Conservation (phyloP, 1,284 basidiomycete genomes). For the Malassezia pachydermatis region DNA sequence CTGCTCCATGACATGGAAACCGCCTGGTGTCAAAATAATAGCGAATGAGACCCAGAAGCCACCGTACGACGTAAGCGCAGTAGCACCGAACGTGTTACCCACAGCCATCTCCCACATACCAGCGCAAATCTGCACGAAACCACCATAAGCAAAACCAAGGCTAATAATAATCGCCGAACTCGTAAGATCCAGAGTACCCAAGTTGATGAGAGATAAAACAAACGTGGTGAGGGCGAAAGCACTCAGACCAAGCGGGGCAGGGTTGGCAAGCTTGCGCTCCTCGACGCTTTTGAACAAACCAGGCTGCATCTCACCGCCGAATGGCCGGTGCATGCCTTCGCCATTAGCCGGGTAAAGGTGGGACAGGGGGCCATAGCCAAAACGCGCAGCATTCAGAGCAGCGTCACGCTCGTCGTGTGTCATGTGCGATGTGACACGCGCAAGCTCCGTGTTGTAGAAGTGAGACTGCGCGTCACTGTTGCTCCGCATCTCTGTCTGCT, state of each 20-base stretch:
- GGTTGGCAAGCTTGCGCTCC: conserved; percentile 52
- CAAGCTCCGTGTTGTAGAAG: background rate
- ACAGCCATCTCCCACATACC: conserved; percentile 61
- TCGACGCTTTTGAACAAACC: conserved; percentile 4
- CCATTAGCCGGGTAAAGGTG: background rate
- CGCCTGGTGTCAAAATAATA: conserved; percentile 37
- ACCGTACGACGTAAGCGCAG: conserved; percentile 53
- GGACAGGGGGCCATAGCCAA: conserved; percentile 9
- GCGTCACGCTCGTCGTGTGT: background rate
- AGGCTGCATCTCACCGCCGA: conserved; percentile 17
- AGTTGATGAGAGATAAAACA: conserved; percentile 50
- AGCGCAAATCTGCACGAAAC: conserved; percentile 60
- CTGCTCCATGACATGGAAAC: conserved; percentile 17
- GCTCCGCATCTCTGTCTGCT: too few species aligned
- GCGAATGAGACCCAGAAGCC: conserved; percentile 42
- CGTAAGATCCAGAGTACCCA: conserved; percentile 36
- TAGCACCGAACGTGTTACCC: conserved; percentile 57
- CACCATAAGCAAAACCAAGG: conserved; percentile 54
- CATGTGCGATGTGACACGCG: background rate
- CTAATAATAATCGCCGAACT: conserved; percentile 33
- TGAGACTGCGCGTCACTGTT: too few species aligned
- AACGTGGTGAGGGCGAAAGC: conserved; percentile 53
- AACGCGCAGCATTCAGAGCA: conserved; percentile 1
- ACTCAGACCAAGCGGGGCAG: conserved; percentile 52
- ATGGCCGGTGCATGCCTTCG: background rate